phyloP scores from a whole-genome alignment of 2,329 filamentous ascomycete genomes.

The Ceratocystis papillata region DNA sequence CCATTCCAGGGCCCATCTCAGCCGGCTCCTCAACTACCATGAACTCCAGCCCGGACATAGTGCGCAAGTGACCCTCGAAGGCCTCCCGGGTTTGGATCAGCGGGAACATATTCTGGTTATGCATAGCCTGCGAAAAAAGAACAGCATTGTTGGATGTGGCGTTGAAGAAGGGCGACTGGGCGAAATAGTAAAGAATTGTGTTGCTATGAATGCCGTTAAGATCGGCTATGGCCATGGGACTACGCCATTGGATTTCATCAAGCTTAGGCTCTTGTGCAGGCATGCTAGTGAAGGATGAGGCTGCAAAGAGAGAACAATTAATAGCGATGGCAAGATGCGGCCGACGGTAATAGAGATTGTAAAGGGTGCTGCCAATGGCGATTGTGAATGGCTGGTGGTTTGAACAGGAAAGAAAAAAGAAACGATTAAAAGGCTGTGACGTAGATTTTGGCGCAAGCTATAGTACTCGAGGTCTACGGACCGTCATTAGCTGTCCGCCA shows the following conservation, averaged over 20 bases:
- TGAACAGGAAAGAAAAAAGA: background rate
- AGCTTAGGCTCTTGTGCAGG: conserved; percentile 42
- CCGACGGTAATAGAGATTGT: too few species aligned
- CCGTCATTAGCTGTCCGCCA: background rate
- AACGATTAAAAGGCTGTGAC: background rate
- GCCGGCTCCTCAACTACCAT: conserved; percentile 55
- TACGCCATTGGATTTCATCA: conserved; percentile 58
- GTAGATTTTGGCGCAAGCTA: background rate
- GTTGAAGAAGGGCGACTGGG: conserved; percentile 57
- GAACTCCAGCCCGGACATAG: conserved; percentile 57
- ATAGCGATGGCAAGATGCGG: background rate
- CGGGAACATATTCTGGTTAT: conserved; percentile 48
- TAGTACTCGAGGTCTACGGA: background rate
- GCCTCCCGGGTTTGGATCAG: conserved; percentile 50
- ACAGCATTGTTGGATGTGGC: conserved; percentile 56
- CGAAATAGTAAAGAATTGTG: conserved; percentile 56
- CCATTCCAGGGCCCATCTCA: conserved; percentile 52
- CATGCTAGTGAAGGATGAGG: conserved; percentile 30
- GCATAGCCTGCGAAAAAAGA: conserved; percentile 50
- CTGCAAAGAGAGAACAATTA: background rate
- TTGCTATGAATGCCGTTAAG: conserved; percentile 55
- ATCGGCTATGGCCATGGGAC: conserved; percentile 38
- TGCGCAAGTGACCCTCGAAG: conserved; percentile 51
- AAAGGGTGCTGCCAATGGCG: background rate
- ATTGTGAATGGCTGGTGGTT: background rate